Evolutionary conservation across 768 basidiomycete genomes (phyloP), one percentile per base, ranked within the genome.

Genomic region (Kondoa malvinella): DNA sequence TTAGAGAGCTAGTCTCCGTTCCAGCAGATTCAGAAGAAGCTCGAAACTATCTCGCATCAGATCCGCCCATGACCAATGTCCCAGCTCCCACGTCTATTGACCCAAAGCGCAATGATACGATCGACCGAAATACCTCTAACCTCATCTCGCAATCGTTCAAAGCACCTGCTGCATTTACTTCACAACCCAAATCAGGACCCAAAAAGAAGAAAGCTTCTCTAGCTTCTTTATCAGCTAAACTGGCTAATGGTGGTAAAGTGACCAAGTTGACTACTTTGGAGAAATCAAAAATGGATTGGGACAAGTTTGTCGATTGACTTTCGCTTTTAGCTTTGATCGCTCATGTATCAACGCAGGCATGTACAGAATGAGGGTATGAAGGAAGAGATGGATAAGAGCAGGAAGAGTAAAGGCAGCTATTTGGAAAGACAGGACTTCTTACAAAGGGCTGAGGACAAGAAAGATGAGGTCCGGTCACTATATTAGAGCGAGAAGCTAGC

Each of bases 221-320:
- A 25, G 88, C 85, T 73, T 78, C 86, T 0, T 85, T 84, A 73
- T 68, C 69, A 0, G 73, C 74, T 0, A 57, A 56, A 4, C 65
- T 73, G 1, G 69, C 68, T 0, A 66, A 68, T 12, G 70, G 71
- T 1, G 40, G 64, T 31, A 88, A 85, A 73, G 79, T 84, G 1
- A 88, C 86, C 75, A 90, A 87, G 77, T 80, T 92, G 4, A 84
- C 86, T 27, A 90, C 88, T 29, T 80, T 92, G 16, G 88, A 89
- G 70, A 91, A 90, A 76, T 88, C 87, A 0, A 84, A 86, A 15
- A 84, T 92, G 82, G 89, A 92, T 74, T 92, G 89, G 89, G 81
- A 81, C 31, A 63, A 66, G 70, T 71, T n/a, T 34, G 70, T 63
- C 32, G 29, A 27, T 50, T 8, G 59, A 26, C 50, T 50, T 31